Evolutionary conservation across 805 yeast species (phyloP).

Genomic region (Blastobotrys chiropterorum): DNA sequence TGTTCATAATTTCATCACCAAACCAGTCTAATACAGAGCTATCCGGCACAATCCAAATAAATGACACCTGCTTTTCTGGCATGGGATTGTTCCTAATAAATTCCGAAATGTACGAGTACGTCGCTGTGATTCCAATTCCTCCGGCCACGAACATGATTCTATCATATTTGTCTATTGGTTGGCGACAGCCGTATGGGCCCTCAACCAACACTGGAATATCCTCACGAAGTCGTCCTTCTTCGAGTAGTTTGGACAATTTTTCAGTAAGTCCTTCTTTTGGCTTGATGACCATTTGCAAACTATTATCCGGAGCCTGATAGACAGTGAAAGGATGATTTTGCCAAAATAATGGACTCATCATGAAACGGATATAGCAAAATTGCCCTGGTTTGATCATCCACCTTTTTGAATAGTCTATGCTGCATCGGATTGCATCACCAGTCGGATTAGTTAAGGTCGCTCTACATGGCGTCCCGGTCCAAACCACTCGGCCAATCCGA

Average conservation of each 20-base stretch:
- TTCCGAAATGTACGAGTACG: constrained; percentile 38
- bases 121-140: constrained; percentile 56
- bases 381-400: constrained; percentile 51
- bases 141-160: constrained; percentile 44
- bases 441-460: constrained; percentile 16
- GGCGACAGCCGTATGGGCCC: constrained; percentile 56
- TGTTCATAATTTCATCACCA: constrained; percentile 34
- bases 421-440: constrained; percentile 18
- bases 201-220: constrained; percentile 40
- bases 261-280: constrained; percentile 20
- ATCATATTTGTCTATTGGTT: constrained; percentile 36
- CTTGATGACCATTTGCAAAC: constrained; percentile 11
- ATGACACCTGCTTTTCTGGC: constrained; percentile 24
- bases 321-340: constrained; percentile 71
- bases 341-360: constrained; percentile 49
- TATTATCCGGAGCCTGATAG: constrained; percentile 10
- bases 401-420: constrained; percentile 34
- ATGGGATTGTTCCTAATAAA: background rate
- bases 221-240: constrained; percentile 5
- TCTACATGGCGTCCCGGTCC: constrained; percentile 43
- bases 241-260: background rate
- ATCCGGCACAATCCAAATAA: constrained; percentile 61
- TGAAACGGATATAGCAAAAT: constrained; percentile 51
- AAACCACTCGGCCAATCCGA: constrained; percentile 47
- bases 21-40: constrained; percentile 47